Evolutionary conservation across 2,329 filamentous ascomycete species (phyloP).

Genomic region (Neurospora crassa): DNA sequence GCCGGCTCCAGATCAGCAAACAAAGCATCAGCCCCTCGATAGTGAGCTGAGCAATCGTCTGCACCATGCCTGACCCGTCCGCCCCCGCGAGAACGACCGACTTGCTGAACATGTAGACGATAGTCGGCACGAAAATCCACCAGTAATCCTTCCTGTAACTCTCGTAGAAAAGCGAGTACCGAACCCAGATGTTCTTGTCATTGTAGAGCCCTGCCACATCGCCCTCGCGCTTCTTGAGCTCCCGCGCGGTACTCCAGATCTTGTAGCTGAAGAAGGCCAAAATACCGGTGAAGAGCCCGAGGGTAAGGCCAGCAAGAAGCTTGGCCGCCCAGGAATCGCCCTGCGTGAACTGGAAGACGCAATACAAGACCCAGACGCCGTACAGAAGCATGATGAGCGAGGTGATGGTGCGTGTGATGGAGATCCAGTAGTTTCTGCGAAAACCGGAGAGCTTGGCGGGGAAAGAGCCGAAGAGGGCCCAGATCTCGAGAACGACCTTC

Average conservation of each 20-base stretch:
- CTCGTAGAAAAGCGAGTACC: slow-evolving; percentile 97
- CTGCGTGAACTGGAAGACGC: slow-evolving; percentile 86
- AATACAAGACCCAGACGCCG: slow-evolving; percentile 91
- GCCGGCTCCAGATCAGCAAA: slow-evolving; percentile 74
- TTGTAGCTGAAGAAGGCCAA: slow-evolving; percentile 77
- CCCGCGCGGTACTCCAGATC: slow-evolving; percentile 67
- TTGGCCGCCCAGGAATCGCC: slow-evolving; percentile 95
- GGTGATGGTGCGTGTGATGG: slow-evolving; percentile 80
- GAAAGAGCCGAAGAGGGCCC: slow-evolving; percentile 83
- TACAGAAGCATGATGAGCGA: slow-evolving; percentile 86
- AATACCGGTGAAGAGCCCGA: slow-evolving; percentile 69
- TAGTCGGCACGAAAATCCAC: slow-evolving; percentile 90
- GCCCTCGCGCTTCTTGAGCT: slow-evolving; percentile 67
- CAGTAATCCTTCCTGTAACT: slow-evolving; percentile 90
- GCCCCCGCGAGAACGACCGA: slow-evolving; percentile 76
- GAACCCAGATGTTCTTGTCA: slow-evolving; percentile 82
- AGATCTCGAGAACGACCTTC: slow-evolving; percentile 84
- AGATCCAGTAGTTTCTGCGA: slow-evolving; percentile 93
- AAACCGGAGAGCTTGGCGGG: slow-evolving; percentile 72
- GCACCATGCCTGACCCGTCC: slow-evolving; percentile 74
- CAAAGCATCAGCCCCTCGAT: slow-evolving; percentile 73
- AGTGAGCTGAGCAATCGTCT: slow-evolving; percentile 69
- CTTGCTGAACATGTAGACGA: slow-evolving; percentile 85
- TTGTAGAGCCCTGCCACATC: slow-evolving; percentile 69
- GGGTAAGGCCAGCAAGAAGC: slow-evolving; percentile 68